Base-by-base conservation (phyloP, 2,329 filamentous ascomycete species). In the Arachnomyces sp. region DNA sequence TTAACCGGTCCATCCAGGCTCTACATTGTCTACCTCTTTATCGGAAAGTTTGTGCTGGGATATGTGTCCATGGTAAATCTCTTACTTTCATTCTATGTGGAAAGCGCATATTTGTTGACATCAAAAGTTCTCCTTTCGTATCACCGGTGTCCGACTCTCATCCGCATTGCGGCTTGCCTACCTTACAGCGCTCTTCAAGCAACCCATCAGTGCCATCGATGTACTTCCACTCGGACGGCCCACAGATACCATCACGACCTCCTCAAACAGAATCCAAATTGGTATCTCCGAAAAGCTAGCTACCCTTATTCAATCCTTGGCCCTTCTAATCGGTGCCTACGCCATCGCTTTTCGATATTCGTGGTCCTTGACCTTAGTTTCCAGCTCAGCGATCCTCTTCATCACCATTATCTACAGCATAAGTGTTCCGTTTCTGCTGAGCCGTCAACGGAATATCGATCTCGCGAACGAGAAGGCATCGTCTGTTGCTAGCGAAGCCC, bases 1-100 rank as follows among this genome's bases (percentile, higher is more conserved):
- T 25, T 25, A 25, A 30, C 11, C 38, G n/a, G 3, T 4, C 6
- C 17, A 13, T 13, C 5, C 17, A 77, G 74, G 5, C 52, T 75
- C n/a, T 74, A 69, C 46, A 76, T 78, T 44, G 60, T 79, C 11
- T 78, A 77, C 50, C 61, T 80, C 1, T 78, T 79, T 44, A 59
- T 75, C 14, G 75, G 59, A 11, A 74, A 74, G 40, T 73, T 78
- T 30, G 48, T 63, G 3, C 55, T 78, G n/a, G 69, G 67, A 0
- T 79, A 78, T 45, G 50, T 75, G 13, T 73, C 74, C 44, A 72
- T 73, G 48, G 73, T 76, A 57, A 47, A 59, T 45, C n/a, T 13
- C 15, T 15, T 15, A 38, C 2, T 12, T 35, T 30, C 34, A 6
- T 36, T 34, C 37, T 12, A 16, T 16, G 9, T 31, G 7, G 29